Base-by-base conservation (phyloP, 1,284 basidiomycete genomes). In the Trichosporon sp. region DNA sequence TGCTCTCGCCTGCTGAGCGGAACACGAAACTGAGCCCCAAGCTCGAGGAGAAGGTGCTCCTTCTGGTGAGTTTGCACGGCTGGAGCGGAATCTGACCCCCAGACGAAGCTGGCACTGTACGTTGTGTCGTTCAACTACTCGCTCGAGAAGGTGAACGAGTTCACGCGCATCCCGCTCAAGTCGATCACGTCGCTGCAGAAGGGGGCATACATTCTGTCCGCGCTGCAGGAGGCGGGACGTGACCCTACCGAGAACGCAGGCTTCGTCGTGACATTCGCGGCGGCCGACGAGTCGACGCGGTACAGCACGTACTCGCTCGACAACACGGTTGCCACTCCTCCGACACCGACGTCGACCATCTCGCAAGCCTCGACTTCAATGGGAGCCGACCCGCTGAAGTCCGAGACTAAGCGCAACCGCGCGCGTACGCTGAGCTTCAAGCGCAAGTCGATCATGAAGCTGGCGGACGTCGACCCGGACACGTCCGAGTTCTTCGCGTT, bases 11-110 rank as follows among this genome's bases (percentile, higher is more conserved):
- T 0, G 88, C 90, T 73, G 89, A 92, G 71, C 80, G 92, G 59
- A 92, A 92, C 78, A 85, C 86, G 54, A 91, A 86, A 79, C 83
- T 91, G n/a, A 89, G 89, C 21, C 87, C 91, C 68, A 91, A 89
- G 78, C 93, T 92, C 76, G 95, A 97, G 84, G 96, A 98, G 86
- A 98, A 98, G 81, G 90, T 98, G 2, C 76, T 98, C 7, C 85
- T 99, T 0, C 81, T 99, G 82, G 94, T 94, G 73, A 73, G 91
- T 76, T 31, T 35, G n/a, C 48, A 66, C 46, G 59, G 26, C 38
- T 12, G 2, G 8, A 6, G 35, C 8, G 35, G 35, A 37, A 21
- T 21, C 71, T 72, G 35, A 76, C 75, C 31, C 7, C 7, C 77
- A 90, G 90, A 91, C 88, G 54, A 86, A 80, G 38, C 85, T 84